Evolutionary conservation across 805 yeast species (phyloP), one percentile per base, ranked within the genome.

Genomic region (Monosporozyma servazzii): DNA sequence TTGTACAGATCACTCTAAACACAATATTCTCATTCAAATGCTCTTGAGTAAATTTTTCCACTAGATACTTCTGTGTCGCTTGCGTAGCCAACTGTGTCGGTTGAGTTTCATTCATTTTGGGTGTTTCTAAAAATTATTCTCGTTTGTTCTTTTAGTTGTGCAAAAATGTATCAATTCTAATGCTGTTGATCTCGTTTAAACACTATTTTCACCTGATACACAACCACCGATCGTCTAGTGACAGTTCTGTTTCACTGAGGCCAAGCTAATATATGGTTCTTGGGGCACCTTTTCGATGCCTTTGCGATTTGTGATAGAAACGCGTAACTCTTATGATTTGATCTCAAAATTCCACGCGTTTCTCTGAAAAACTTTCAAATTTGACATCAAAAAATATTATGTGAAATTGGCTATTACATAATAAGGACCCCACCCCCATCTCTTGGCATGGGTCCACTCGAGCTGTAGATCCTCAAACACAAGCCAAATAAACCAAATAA

Each of bases 1-100:
- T 74, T 2, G 85, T 78, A 59, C 86, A 80, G 36, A 81, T 77
- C 49, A 81, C 67, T 46, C 84, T 70, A 56, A 83, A 77, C n/a
- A 81, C 72, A 15, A 74, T 69, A 41, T 65, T 63, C 15, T 69
- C 69, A 44, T 68, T 71, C n/a, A 70, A 60, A 44, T 65, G 65
- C 51, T 71, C 73, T 51, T 69, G 72, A 2, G 72, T 60, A 45
- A 70, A 67, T 48, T 62, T 65, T 47, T 66, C 70, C 15, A 66
- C 60, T n/a, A 70, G 52, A 51, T 55, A 67, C 33, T 56, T 54
- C 44, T 69, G 72, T 1, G 73, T 67, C 2, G 73, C 71, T 48
- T 71, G 75, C 5, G 78, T 73, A 0, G 74, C 67, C 57, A 70
- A 75, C 57, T 72, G 75, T 20, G 75, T 71, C 15, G 74, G 72